These are phyloP conservation scores for Hypoxylon fragiforme DNA, from an alignment of 495 filamentous ascomycete genomes.

Conservation along the genomic window DNA sequence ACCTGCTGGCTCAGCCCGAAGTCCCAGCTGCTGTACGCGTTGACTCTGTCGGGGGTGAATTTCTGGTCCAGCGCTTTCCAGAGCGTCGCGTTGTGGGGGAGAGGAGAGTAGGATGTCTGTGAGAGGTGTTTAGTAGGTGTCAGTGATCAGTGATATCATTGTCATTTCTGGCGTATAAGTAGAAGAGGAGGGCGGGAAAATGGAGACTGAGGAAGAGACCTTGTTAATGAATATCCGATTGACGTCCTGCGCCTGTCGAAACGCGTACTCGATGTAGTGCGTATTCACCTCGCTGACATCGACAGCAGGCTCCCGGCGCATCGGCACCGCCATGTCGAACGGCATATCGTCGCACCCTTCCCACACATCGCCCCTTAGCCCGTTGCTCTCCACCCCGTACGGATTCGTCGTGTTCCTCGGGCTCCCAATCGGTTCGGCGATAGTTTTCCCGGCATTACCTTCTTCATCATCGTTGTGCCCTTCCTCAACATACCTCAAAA, in stretches of 20 bases:
- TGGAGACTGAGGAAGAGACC: conserved; percentile 8
- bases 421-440: conserved; percentile 19
- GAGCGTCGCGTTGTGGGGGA: conserved; percentile 34
- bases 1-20: conserved; percentile 39
- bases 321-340: conserved; percentile 38
- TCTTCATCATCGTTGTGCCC: background rate
- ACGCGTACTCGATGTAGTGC: conserved; percentile 39
- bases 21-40: conserved; percentile 41
- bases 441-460: background rate
- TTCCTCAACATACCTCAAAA: conserved; percentile 24
- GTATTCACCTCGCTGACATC: conserved; percentile 33
- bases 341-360: conserved; percentile 43
- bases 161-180: background rate
- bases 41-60: conserved; percentile 27
- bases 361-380: conserved; percentile 34
- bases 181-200: background rate
- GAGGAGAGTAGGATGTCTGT: conserved; percentile 35
- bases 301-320: conserved; percentile 31
- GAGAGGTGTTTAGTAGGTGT: no score
- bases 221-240: conserved; percentile 44
- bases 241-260: conserved; percentile 38
- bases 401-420: conserved; percentile 37
- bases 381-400: conserved; percentile 37
- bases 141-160: no score
- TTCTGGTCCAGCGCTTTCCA: conserved; percentile 38